phyloP scores from a whole-genome alignment of 495 filamentous ascomycete species.

The Aspergillus hancockii region DNA sequence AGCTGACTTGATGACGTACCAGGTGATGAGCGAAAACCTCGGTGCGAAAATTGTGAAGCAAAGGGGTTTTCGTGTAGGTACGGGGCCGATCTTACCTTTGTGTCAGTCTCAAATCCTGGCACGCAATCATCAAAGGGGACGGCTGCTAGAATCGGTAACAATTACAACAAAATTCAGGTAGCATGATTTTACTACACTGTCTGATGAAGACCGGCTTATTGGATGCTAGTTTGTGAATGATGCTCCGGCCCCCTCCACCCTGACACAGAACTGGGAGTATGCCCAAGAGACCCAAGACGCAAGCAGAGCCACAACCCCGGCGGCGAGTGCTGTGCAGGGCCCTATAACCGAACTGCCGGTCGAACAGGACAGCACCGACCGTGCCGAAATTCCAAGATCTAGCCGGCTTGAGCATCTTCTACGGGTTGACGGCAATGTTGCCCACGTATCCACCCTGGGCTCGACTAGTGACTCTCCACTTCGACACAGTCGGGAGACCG shows the following conservation, averaged over 20 bases:
- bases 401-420: neutral
- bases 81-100: neutral
- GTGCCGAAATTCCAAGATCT: neutral
- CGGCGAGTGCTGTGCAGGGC: neutral
- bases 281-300: neutral
- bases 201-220: neutral
- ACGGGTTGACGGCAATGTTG: neutral
- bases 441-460: neutral
- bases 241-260: neutral
- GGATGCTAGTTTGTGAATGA: neutral
- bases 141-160: neutral
- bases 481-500: neutral
- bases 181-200: neutral
- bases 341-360: neutral
- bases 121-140: neutral
- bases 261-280: neutral
- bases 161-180: neutral
- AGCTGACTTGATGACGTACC: neutral
- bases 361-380: neutral
- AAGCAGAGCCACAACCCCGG: neutral
- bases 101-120: neutral
- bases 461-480: neutral
- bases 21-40: slow-evolving; percentile 2
- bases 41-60: neutral
- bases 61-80: neutral